A percentile compares a stretch with the other conserved stretches of the same genome.
These are phyloP conservation scores for Trametes polyzona DNA, from an alignment of 1,284 basidiomycete genomes.

Conservation along the genomic window DNA sequence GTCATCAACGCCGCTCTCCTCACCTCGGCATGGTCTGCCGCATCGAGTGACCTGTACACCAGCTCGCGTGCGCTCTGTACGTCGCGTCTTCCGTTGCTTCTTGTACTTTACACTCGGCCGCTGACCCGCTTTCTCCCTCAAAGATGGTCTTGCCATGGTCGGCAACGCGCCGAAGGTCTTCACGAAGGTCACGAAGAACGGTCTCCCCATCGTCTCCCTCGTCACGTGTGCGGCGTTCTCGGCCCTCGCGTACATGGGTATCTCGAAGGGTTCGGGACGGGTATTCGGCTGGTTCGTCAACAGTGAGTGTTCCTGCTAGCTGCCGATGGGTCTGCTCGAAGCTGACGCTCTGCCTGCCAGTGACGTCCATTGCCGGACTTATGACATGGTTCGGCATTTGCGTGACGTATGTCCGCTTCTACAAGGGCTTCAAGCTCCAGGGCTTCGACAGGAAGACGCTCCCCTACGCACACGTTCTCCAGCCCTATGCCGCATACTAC, in stretches of 20 bases:
- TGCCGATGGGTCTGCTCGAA: not conserved
- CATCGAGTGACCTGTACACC: slow-evolving; percentile 83
- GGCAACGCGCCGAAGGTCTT: slow-evolving; percentile 84
- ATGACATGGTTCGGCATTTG: slow-evolving; percentile 88
- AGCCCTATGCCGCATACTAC: slow-evolving; percentile 80
- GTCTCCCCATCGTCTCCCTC: slow-evolving; percentile 79
- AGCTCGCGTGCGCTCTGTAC: slow-evolving; percentile 80
- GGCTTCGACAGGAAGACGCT: slow-evolving; percentile 68
- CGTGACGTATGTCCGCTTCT: slow-evolving; percentile 82
- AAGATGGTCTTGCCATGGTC: slow-evolving; percentile 78
- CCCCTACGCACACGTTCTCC: slow-evolving; percentile 66
- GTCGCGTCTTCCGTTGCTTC: slow-evolving; percentile 38
- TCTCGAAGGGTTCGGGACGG: slow-evolving; percentile 57
- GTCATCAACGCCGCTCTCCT: slow-evolving; percentile 88
- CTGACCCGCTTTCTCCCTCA: no score
- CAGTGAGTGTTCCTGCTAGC: slow-evolving; percentile 34
- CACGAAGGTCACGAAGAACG: slow-evolving; percentile 64
- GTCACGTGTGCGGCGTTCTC: slow-evolving; percentile 73
- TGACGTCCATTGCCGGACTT: slow-evolving; percentile 56
- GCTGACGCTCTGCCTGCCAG: slow-evolving; percentile 3
- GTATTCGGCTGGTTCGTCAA: slow-evolving; percentile 71
- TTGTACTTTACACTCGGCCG: no score
- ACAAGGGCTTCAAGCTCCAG: slow-evolving; percentile 76
- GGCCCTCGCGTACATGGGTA: slow-evolving; percentile 72
- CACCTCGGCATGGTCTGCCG: slow-evolving; percentile 87